phyloP scores from a whole-genome alignment of 805 yeast species.

The Pichia thaimueangensis region DNA sequence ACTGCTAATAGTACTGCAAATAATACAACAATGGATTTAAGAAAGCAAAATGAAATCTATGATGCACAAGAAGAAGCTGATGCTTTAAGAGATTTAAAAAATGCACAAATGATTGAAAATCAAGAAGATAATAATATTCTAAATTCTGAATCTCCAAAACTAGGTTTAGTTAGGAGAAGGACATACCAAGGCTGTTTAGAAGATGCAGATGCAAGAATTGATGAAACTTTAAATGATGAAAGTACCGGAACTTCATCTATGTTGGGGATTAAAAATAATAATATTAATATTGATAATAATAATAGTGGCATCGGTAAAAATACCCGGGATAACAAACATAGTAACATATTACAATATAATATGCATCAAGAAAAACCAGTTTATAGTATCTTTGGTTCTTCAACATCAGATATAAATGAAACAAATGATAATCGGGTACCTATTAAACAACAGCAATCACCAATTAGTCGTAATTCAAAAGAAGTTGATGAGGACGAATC shows the following conservation, averaged over 20 bases:
- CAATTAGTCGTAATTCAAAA: too few relatives aligned
- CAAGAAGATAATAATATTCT: neutral
- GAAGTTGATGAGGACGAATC: constrained; percentile 9
- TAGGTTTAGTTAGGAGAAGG: constrained; percentile 8
- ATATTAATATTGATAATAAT: neutral
- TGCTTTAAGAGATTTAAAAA: constrained; percentile 1
- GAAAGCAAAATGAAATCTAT: neutral
- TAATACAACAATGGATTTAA: neutral
- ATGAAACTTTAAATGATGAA: constrained; percentile 8
- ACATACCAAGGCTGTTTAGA: constrained; percentile 14
- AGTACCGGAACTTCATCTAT: neutral
- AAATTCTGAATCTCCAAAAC: constrained; percentile 8
- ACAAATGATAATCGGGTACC: too few relatives aligned
- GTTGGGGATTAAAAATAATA: too few relatives aligned
- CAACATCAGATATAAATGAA: too few relatives aligned
- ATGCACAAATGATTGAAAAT: constrained; percentile 3
- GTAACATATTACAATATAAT: too few relatives aligned
- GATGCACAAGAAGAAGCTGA: constrained; percentile 1
- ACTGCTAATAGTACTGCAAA: neutral
- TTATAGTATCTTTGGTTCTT: too few relatives aligned
- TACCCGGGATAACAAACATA: too few relatives aligned
- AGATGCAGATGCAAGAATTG: constrained; percentile 13
- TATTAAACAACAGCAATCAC: too few relatives aligned
- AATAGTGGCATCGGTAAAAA: neutral
- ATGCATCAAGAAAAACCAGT: too few relatives aligned